These are phyloP conservation scores for Debaryomyces sp. DNA, from an alignment of 1,139 yeast species.

Conservation along the genomic window DNA sequence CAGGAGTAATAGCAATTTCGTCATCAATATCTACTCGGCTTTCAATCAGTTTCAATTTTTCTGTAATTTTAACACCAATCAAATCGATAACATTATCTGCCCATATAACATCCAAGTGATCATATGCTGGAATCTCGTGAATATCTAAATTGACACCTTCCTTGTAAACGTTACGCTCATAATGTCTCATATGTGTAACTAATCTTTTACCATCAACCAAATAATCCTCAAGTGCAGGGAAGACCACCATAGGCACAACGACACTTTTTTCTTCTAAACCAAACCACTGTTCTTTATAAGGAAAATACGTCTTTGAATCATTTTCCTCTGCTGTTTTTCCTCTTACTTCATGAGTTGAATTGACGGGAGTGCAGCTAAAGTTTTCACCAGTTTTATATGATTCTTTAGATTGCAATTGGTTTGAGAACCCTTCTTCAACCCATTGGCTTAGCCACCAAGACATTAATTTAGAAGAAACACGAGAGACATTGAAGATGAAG, in stretches of 20 bases:
- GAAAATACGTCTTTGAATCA: constrained; percentile 57
- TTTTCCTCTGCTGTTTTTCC: constrained; percentile 29
- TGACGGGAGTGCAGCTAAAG: constrained; percentile 18
- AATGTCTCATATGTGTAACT: constrained; percentile 49
- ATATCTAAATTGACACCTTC: constrained; percentile 42
- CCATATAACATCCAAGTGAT: constrained; percentile 61
- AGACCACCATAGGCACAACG: constrained; percentile 54
- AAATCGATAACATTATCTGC: constrained; percentile 49
- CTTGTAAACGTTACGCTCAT: constrained; percentile 46
- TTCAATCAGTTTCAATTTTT: constrained; percentile 10
- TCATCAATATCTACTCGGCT: too few relatives aligned
- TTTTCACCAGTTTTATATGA: constrained; percentile 37
- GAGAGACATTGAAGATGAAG: constrained; percentile 85
- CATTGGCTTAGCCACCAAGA: constrained; percentile 79
- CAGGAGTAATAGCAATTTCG: too few relatives aligned
- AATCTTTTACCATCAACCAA: constrained; percentile 69
- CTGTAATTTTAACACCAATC: constrained; percentile 25
- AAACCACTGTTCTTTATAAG: constrained; percentile 59
- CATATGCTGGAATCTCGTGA: constrained; percentile 47
- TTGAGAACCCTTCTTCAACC: constrained; percentile 43
- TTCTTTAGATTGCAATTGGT: constrained; percentile 36
- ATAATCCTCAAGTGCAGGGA: constrained; percentile 64
- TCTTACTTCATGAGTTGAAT: not conserved
- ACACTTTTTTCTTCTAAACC: constrained; percentile 31
- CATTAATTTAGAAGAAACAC: constrained; percentile 79